Conservation (phyloP, 345 rosid genomes). For the Acer negundo region DNA sequence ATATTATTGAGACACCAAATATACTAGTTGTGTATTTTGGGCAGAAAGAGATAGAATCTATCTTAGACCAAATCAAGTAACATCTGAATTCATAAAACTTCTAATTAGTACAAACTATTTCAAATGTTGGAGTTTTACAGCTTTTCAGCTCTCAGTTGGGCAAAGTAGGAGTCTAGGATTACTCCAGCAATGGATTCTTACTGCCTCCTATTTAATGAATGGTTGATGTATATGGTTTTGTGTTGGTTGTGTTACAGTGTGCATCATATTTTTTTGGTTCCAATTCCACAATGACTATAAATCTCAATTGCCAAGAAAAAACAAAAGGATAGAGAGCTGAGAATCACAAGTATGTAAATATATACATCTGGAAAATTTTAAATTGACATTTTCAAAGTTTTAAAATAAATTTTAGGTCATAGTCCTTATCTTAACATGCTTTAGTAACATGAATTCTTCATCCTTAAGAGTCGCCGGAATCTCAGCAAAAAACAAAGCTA, state of each 20-base stretch:
- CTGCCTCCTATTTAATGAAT: neutral
- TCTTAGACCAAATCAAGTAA: neutral
- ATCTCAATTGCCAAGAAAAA: neutral
- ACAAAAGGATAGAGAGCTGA: neutral
- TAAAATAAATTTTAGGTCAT: too few species aligned
- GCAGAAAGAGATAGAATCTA: neutral
- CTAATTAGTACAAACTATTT: neutral
- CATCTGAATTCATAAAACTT: too few species aligned
- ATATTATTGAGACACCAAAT: neutral
- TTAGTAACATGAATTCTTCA: neutral
- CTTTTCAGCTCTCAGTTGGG: neutral
- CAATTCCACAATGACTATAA: neutral
- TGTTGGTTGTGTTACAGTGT: neutral
- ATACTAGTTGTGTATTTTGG: neutral
- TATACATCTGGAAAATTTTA: neutral
- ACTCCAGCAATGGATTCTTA: neutral
- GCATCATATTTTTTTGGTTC: neutral
- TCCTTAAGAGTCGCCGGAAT: constrained; percentile 3
- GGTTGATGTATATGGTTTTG: neutral
- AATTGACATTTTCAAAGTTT: neutral
- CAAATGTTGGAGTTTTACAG: neutral
- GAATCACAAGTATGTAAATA: neutral
- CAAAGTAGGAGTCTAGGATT: neutral
- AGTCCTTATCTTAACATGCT: too few species aligned
- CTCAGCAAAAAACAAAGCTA: neutral